Evolutionary conservation across 441 rosid genomes (phyloP).

Genomic region (Syzygium malaccense): DNA sequence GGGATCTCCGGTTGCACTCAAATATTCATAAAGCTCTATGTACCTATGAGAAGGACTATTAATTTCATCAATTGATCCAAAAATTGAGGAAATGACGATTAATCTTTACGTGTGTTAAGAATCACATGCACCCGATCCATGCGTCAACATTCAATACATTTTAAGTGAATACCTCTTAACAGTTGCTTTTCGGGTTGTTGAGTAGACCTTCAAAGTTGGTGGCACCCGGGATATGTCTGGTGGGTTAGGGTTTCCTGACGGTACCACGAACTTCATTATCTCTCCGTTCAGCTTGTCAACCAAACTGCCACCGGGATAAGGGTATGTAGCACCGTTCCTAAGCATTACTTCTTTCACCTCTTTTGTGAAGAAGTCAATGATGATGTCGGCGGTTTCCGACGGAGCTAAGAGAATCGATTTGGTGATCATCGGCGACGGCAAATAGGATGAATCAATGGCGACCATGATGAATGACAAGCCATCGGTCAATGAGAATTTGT

Average conservation of each 20-base stretch:
- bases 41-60: conserved; percentile 19
- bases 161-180: not conserved
- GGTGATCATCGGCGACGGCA: conserved; percentile 31
- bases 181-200: not conserved
- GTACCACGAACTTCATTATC: conserved; percentile 60
- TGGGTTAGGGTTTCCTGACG: conserved; percentile 30
- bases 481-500: conserved; percentile 55
- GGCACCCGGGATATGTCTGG: not conserved
- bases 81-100: not conserved
- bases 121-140: conserved; percentile 22
- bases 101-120: conserved; percentile 19
- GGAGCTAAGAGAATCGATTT: conserved; percentile 54
- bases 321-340: conserved; percentile 58
- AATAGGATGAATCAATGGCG: conserved; percentile 55
- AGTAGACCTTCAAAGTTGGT: not conserved
- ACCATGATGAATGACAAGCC: conserved; percentile 55
- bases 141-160: not conserved
- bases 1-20: conserved; percentile 49
- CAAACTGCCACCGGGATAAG: conserved; percentile 62
- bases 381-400: conserved; percentile 59
- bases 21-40: conserved; percentile 71
- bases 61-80: not conserved
- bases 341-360: conserved; percentile 35
- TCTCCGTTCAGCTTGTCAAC: conserved; percentile 45
- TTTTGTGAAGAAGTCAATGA: conserved; percentile 65